Conservation (phyloP, 2,329 filamentous ascomycete species). For the Beauveria australis region DNA sequence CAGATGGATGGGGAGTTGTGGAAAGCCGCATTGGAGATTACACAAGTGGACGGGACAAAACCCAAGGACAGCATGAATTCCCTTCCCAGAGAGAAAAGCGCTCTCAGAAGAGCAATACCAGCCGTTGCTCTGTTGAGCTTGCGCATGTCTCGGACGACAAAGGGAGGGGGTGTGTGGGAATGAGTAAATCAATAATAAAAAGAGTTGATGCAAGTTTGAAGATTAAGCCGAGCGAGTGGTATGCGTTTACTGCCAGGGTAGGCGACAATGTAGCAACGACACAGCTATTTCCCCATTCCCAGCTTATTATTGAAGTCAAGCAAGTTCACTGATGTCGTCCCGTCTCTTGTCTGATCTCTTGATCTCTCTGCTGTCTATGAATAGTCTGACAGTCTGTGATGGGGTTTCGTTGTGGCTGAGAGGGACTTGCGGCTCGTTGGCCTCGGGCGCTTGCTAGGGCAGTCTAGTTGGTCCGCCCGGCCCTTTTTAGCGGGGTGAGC, state of each 20-base stretch:
- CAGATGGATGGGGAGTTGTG: not conserved
- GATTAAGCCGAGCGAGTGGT: not conserved
- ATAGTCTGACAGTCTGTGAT: not conserved
- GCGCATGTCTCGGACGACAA: slow-evolving; percentile 5
- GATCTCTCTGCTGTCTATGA: too few species aligned
- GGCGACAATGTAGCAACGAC: not conserved
- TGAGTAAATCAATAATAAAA: too few species aligned
- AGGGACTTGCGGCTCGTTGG: not conserved
- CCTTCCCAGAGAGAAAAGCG: not conserved
- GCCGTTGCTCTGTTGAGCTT: not conserved
- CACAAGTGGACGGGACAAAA: too few species aligned
- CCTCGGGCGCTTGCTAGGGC: slow-evolving; percentile 3
- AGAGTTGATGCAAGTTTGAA: not conserved
- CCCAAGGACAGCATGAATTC: not conserved
- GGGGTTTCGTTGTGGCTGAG: not conserved
- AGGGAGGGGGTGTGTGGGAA: not conserved
- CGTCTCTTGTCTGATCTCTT: too few species aligned
- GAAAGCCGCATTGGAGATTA: not conserved
- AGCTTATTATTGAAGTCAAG: too few species aligned
- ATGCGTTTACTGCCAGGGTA: not conserved
- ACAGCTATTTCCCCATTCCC: too few species aligned
- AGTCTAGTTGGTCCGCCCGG: not conserved
- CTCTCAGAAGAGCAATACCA: not conserved
- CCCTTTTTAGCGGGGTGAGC: not conserved
- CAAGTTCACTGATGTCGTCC: too few species aligned